phyloP scores from a whole-genome alignment of 306 rosid genomes.

The Inga laurina region DNA sequence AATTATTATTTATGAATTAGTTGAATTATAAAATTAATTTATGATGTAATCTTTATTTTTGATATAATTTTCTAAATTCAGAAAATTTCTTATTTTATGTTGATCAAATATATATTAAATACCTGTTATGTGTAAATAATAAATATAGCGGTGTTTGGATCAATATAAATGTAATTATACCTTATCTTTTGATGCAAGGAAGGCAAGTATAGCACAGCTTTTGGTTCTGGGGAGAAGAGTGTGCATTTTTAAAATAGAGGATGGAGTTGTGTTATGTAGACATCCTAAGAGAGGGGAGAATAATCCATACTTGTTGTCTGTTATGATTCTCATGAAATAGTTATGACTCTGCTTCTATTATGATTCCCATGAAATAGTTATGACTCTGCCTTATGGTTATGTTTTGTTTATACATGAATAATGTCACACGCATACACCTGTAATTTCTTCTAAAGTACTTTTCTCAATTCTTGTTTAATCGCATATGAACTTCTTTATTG shows the following conservation, averaged over 20 bases:
- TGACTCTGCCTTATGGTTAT: background rate
- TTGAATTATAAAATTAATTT: background rate
- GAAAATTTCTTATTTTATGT: background rate
- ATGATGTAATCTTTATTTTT: background rate
- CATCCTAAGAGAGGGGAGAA: background rate
- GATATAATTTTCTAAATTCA: background rate
- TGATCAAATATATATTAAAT: background rate
- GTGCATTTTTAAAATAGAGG: background rate
- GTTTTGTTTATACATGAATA: slow-evolving; percentile 23
- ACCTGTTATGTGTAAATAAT: background rate
- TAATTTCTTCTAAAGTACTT: slow-evolving; percentile 34
- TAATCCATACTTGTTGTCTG: background rate
- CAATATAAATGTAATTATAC: background rate
- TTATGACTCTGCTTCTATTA: background rate
- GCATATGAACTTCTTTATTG: slow-evolving; percentile 40
- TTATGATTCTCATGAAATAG: background rate
- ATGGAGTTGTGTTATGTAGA: background rate
- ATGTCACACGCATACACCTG: slow-evolving; percentile 18
- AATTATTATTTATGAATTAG: background rate
- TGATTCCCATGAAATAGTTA: background rate
- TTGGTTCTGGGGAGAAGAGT: background rate
- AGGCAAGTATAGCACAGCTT: background rate
- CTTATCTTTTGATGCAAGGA: background rate
- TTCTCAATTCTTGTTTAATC: slow-evolving; percentile 48
- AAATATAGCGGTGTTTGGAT: background rate